Evolutionary conservation across 352 stramenopile species (phyloP), one percentile per base, ranked within the genome.

Genomic region (Globisporangium nodosum): DNA sequence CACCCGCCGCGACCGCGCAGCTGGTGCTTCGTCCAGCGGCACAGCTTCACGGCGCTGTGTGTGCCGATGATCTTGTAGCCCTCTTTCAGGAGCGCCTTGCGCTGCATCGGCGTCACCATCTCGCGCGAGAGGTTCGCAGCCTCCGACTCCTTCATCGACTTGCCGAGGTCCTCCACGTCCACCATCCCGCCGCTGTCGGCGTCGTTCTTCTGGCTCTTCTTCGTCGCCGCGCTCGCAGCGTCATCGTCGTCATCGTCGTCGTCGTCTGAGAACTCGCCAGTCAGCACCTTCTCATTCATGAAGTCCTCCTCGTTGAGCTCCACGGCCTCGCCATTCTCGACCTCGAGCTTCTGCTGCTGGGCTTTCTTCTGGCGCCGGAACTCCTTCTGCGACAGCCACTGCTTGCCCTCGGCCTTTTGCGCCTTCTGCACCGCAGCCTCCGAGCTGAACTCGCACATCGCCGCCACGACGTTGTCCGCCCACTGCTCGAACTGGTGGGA

Each of bases 11-110:
- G 83, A 21, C 97, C 96, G 43, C 96, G 87, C 16, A 99, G 74
- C 63, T 99, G 96, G 70, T 99, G 93, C 72, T 99, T 99, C 13
- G 96, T 99, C 97, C 97, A 99, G 13, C 97, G 90, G 58, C 97
- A 99, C 5, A 99, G 74, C 76, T 99, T 99, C 35, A 99, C 97
- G 18, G 96, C 97, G 54, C 87, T 98, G 69, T 99, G 97, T 3
- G 91, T 98, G 18, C 97, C 97, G 65, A 99, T 98, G 62, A 99
- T 89, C 66, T 98, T 98, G 76, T 99, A 99, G 12, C 96, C 97
- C 81, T 99, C 96, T 70, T 99, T 99, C 24, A 94, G 97, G 1
- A 98, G 72, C 72, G 81, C 67, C 79, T 97, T 87, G 62, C 88
- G 84, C 68, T 99, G 96, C 74, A 96, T 95, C 1, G 87, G 87